These are phyloP conservation scores for Rutstroemia sp. DNA, from an alignment of 2,329 filamentous ascomycete genomes.

Conservation along the genomic window DNA sequence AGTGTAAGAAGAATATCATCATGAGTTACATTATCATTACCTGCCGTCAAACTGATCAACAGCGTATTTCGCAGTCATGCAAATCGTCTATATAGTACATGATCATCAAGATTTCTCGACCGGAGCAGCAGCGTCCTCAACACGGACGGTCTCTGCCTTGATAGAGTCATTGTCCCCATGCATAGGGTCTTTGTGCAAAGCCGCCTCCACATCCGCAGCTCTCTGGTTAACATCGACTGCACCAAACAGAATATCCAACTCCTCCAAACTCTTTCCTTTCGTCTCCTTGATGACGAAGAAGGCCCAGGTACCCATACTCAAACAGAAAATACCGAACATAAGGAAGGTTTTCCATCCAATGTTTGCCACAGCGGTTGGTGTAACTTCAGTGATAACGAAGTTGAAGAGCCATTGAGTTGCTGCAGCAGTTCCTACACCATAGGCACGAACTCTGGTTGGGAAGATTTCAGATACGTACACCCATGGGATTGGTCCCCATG, in stretches of 20 bases:
- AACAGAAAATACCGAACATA: conserved; percentile 39
- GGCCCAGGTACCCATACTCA: conserved; percentile 35
- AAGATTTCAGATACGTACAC: conserved; percentile 46
- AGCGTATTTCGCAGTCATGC: background rate
- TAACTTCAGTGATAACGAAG: conserved; percentile 41
- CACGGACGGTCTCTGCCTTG: background rate
- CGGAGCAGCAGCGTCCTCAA: background rate
- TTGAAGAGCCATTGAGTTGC: conserved; percentile 67
- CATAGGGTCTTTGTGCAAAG: conserved; percentile 10
- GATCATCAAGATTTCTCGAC: background rate
- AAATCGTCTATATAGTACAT: background rate
- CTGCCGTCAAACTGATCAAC: background rate
- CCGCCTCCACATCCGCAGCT: conserved; percentile 11
- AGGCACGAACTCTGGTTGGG: conserved; percentile 40
- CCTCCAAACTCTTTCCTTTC: conserved; percentile 59
- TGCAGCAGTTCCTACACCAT: conserved; percentile 55
- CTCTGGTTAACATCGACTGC: conserved; percentile 4
- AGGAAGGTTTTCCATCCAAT: conserved; percentile 40
- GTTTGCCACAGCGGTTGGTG: conserved; percentile 41
- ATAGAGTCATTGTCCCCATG: background rate
- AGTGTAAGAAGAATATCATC: background rate
- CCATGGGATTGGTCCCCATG: conserved; percentile 46
- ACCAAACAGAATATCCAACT: conserved; percentile 33
- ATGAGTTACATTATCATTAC: background rate
- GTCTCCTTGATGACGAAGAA: conserved; percentile 58